These are phyloP conservation scores for Umbelopsis isabellina DNA, from an alignment of 192 early-diverging fungal species.

Conservation along the genomic window DNA sequence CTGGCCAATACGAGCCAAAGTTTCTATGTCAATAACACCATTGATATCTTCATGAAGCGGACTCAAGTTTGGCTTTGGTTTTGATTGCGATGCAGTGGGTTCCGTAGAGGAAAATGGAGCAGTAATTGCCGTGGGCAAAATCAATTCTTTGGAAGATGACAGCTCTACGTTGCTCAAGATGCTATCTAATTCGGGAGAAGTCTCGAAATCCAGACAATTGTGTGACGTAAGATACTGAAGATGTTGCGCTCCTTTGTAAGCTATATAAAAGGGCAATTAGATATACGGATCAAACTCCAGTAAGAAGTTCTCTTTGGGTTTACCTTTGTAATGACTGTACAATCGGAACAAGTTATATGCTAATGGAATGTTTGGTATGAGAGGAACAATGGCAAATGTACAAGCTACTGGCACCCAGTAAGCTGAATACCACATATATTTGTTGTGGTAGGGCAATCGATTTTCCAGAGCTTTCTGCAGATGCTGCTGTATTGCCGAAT, in stretches of 20 bases:
- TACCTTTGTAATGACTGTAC: constrained; percentile 83
- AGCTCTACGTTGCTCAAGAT: constrained; percentile 10
- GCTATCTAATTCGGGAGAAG: not conserved
- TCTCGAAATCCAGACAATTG: constrained; percentile 5
- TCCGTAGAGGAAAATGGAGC: constrained; percentile 16
- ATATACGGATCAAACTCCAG: not conserved
- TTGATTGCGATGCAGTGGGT: not conserved
- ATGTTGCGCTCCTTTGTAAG: constrained; percentile 41
- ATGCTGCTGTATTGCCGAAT: constrained; percentile 45
- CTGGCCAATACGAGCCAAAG: constrained; percentile 44
- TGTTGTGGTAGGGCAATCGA: constrained; percentile 67
- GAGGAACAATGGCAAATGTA: constrained; percentile 70
- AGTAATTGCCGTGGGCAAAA: constrained; percentile 26
- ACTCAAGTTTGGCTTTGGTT: constrained; percentile 18
- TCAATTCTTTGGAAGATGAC: constrained; percentile 8
- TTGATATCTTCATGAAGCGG: constrained; percentile 30
- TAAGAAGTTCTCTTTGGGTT: not conserved
- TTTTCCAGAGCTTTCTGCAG: constrained; percentile 51
- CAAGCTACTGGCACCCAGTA: constrained; percentile 69
- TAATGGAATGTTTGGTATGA: constrained; percentile 78
- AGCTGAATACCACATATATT: constrained; percentile 70
- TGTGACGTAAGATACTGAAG: constrained; percentile 21
- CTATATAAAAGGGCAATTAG: not conserved
- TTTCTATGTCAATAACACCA: constrained; percentile 36
- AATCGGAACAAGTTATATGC: constrained; percentile 81